Conservation (phyloP, 257 asterid genomes). For the Plantago elongata region DNA sequence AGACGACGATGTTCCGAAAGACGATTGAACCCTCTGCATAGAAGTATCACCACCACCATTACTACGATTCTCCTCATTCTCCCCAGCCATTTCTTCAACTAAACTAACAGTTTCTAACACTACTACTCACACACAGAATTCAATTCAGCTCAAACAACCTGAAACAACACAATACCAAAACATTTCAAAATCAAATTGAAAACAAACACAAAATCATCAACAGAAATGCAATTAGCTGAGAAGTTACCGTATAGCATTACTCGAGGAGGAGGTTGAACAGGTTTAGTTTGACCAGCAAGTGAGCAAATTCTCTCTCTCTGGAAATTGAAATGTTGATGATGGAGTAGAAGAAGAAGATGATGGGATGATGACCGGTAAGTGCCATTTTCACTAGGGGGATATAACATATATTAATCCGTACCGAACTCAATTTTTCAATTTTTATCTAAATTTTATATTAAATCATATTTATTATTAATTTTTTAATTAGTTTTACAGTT, state of each 20-base stretch:
- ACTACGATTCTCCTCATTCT: constrained; percentile 46
- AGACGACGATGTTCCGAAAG: constrained; percentile 74
- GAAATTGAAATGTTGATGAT: neutral
- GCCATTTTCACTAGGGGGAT: neutral
- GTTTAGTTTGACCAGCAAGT: neutral
- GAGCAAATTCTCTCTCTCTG: constrained; percentile 5
- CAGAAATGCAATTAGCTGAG: neutral
- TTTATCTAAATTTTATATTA: too few species aligned
- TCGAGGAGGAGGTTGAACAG: neutral
- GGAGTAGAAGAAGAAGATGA: neutral
- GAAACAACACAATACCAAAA: constrained; percentile 18
- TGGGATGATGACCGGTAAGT: constrained; percentile 8
- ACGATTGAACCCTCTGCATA: constrained; percentile 70
- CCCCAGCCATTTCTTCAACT: constrained; percentile 58
- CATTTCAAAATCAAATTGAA: constrained; percentile 15
- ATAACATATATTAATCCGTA: too few species aligned
- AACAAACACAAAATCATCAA: constrained; percentile 1
- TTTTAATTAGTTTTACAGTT: too few species aligned
- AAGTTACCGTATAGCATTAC: neutral
- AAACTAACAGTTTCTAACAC: neutral
- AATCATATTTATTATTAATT: too few species aligned
- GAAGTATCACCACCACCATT: constrained; percentile 9
- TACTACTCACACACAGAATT: neutral
- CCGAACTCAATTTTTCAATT: too few species aligned
- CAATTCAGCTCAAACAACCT: constrained; percentile 23